phyloP scores from a whole-genome alignment of 2,329 filamentous ascomycete species.

The Penicillium glabrum region DNA sequence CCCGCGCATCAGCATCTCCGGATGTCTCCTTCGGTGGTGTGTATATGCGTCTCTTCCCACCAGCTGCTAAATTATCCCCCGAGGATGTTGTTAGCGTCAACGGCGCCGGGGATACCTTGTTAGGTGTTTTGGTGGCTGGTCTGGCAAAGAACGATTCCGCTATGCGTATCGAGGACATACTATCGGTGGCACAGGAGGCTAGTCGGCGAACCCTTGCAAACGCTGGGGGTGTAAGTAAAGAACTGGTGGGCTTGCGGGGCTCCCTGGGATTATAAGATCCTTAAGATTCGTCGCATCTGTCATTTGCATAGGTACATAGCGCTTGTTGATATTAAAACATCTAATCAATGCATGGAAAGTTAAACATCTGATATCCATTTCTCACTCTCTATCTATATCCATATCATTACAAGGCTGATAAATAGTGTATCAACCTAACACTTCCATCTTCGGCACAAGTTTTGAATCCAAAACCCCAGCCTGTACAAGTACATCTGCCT shows the following conservation, averaged over 20 bases:
- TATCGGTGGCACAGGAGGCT: conserved; percentile 79
- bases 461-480: conserved; percentile 57
- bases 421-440: background rate
- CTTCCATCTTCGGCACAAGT: conserved; percentile 38
- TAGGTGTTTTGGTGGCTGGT: conserved; percentile 80
- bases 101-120: conserved; percentile 89
- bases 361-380: background rate
- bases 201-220: conserved; percentile 77
- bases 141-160: conserved; percentile 57
- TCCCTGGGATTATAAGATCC: conserved; percentile 1
- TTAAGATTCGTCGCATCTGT: background rate
- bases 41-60: conserved; percentile 76
- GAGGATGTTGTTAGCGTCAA: conserved; percentile 83
- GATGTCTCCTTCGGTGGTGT: conserved; percentile 70
- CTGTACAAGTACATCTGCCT: conserved; percentile 61
- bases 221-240: conserved; percentile 63
- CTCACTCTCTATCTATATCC: conserved; percentile 6
- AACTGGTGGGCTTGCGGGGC: conserved; percentile 25
- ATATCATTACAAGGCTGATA: conserved; percentile 1
- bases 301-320: background rate
- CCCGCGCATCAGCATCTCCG: conserved; percentile 54
- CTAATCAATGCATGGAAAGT: background rate
- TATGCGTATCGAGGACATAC: conserved; percentile 56
- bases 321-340: background rate
- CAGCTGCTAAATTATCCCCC: conserved; percentile 60